Conservation (phyloP, 495 filamentous ascomycete genomes). For the Usnea hakonensis region DNA sequence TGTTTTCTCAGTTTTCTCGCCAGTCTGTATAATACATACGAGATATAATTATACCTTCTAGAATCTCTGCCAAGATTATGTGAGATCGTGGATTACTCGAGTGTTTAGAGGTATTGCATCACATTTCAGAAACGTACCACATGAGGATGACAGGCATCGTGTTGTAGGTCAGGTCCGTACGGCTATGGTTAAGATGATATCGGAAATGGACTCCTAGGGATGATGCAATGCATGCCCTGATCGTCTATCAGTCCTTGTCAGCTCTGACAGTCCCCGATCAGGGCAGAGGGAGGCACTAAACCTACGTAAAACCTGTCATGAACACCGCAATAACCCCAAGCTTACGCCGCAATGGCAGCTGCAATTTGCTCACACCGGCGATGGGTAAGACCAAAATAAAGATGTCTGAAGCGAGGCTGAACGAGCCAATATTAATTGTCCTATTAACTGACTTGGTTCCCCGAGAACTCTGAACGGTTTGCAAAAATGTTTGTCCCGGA, state of each 20-base stretch:
- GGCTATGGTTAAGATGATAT: neutral
- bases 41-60: too few relatives aligned
- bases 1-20: too few relatives aligned
- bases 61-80: too few relatives aligned
- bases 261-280: too few relatives aligned
- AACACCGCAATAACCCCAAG: slow-evolving; percentile 13
- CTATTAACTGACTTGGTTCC: too few relatives aligned
- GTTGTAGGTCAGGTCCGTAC: slow-evolving; percentile 9
- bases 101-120: too few relatives aligned
- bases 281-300: neutral
- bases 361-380: slow-evolving; percentile 2
- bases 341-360: slow-evolving; percentile 8
- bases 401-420: slow-evolving; percentile 6
- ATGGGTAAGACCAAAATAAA: slow-evolving; percentile 17
- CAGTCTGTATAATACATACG: too few relatives aligned
- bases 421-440: too few relatives aligned
- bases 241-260: neutral
- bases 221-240: slow-evolving; percentile 16
- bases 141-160: slow-evolving; percentile 1
- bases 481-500: slow-evolving; percentile 7
- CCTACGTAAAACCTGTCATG: slow-evolving; percentile 11
- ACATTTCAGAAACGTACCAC: too few relatives aligned
- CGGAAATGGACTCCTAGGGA: slow-evolving; percentile 11
- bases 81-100: too few relatives aligned
- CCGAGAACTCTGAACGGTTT: neutral